These are phyloP conservation scores for Spinellus fusiger DNA, from an alignment of 192 early-diverging fungal genomes.

Conservation along the genomic window DNA sequence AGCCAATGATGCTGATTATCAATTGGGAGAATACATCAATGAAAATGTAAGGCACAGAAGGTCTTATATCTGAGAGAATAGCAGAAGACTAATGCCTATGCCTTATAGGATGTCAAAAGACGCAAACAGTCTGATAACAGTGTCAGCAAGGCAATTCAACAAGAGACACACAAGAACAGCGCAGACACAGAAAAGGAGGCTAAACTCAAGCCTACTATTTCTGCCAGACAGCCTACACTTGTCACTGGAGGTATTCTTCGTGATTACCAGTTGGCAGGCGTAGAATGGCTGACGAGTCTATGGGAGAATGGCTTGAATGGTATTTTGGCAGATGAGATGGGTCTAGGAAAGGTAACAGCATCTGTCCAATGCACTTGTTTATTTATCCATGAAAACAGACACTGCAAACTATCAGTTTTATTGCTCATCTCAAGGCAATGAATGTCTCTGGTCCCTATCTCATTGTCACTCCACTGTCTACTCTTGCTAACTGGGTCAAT, in stretches of 20 bases:
- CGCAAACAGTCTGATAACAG: conserved; percentile 18
- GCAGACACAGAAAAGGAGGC: conserved; percentile 9
- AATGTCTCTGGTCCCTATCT: conserved; percentile 84
- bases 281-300: conserved; percentile 92
- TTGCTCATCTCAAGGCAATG: conserved; percentile 74
- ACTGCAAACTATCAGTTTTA: conserved; percentile 88
- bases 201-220: conserved; percentile 38
- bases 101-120: conserved; percentile 29
- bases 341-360: conserved; percentile 65
- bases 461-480: conserved; percentile 84
- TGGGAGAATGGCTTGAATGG: conserved; percentile 97
- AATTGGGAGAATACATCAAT: conserved; percentile 43
- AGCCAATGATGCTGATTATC: conserved; percentile 38
- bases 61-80: neutral
- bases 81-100: neutral
- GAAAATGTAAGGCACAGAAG: conserved; percentile 38
- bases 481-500: conserved; percentile 86
- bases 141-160: conserved; percentile 14
- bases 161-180: neutral
- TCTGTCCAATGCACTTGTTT: too few species aligned
- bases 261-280: conserved; percentile 91
- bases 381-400: conserved; percentile 47
- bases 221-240: conserved; percentile 70
- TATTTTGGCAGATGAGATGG: conserved; percentile 96
- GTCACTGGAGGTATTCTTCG: conserved; percentile 83